Evolutionary conservation across 805 yeast genomes (phyloP), one percentile per base, ranked within the genome.

Genomic region (Zygosaccharomyces lentus): DNA sequence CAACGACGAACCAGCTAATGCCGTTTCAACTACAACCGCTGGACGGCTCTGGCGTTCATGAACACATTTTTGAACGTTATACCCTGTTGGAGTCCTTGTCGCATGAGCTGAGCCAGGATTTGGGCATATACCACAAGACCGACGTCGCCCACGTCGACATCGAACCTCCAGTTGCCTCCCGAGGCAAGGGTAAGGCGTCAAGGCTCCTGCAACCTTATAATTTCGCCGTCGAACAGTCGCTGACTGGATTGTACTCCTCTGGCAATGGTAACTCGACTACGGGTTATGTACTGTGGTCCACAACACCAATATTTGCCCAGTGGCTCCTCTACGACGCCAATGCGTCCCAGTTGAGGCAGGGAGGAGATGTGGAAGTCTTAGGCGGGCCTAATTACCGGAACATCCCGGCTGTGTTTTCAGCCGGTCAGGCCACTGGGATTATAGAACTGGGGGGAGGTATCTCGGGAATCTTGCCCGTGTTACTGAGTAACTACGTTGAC

Each of bases 251-350:
- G 7, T 50, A 52, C 32, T 66, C 70, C 3, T 51, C 57, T 0
- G 61, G 59, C 27, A 66, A 65, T 40, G 53, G 54, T 17, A 66
- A 65, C 41, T 66, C 70, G 12, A 66, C 70, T 2, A 66, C 70
- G 2, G 70, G 70, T 5, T 66, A 57, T 46, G 69, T 66, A 4
- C 47, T 65, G 7, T 66, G 70, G 70, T 58, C 63, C 6, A 62
- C 66, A 1, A 55, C 68, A 1, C 62, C 62, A 2, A 61, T 60
- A 42, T 64, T 66, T 37, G 17, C 61, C n/a, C 53, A 51, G 27
- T 66, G 70, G 70, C 41, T 65, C 9, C 50, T 66, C 15, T 65
- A 63, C 52, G 53, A 53, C 34, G 38, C 32, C 12, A 35, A 50
- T 9, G 54, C 62, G 3, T 10, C n/a, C 2, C 34, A 50, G 10